Base-by-base conservation (phyloP, 805 yeast species). In the Candida nemodendra region DNA sequence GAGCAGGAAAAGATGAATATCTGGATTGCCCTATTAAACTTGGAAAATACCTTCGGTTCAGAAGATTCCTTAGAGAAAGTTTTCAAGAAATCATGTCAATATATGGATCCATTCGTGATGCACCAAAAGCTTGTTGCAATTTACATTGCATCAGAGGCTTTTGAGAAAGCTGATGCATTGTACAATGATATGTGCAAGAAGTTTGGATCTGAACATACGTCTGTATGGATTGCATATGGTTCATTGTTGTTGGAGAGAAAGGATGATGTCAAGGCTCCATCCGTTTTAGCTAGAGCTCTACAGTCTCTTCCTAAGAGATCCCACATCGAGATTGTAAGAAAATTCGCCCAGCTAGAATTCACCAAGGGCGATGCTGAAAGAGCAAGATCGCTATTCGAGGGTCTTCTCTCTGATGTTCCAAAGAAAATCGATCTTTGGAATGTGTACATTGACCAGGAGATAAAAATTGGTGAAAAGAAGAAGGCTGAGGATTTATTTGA, bases 391-490 rank as follows among this genome's bases (percentile, higher is more conserved):
- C 72, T 91, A 50, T 87, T 91, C 56, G 98, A 91, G 68, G 98
- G 97, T 42, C 74, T 91, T 47, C 63, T 91, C 37, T 77, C 91
- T 17, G 93, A 90, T 57, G 91, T 85, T 32, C 93, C 96, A 37
- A 88, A 88, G 72, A 79, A 95, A 66, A 77, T 87, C 45, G 99
- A 91, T 62, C 64, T 91, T 45, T 91, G 98, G 98, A 90, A 85
- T 56, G 95, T 91, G 27, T 91, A 89, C 64, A 76, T 91, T 48
- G 99, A 91, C 62, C 95, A 87, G 62, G 98, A 91, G 62, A 81
- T 87, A 54, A 89, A 87, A 64, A 57, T 64, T 19, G 76, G 73
- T 36, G 83, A 79, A 36, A 81, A 80, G 62, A 66, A 68, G 49
- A 81, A 78, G 61, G 84, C 80, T 25, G 91, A 82, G 56, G 84